A percentile compares a stretch with the other conserved stretches of the same genome.
These are phyloP conservation scores for Medicago ruthenica DNA, from an alignment of 306 rosid genomes.

Conservation along the genomic window DNA sequence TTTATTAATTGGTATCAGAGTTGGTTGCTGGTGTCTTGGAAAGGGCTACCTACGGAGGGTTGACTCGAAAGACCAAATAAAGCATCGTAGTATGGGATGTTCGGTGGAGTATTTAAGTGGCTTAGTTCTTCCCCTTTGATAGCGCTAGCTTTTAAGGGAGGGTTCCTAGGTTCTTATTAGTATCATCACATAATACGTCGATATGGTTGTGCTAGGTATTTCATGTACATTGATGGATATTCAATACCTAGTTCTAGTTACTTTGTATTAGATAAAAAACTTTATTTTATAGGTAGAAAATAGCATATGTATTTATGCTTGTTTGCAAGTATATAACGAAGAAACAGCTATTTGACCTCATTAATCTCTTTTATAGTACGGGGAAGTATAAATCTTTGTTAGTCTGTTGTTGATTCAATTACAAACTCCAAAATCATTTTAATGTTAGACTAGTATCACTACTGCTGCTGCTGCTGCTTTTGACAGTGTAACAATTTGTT, in stretches of 20 bases:
- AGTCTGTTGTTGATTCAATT: constrained; percentile 15
- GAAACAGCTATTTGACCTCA: constrained; percentile 25
- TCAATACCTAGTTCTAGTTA: constrained; percentile 21
- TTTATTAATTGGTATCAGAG: neutral
- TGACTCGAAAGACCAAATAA: neutral
- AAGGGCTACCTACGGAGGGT: neutral
- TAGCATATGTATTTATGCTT: neutral
- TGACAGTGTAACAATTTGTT: neutral
- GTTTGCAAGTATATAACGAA: constrained; percentile 20
- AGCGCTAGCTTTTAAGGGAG: neutral
- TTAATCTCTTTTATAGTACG: neutral
- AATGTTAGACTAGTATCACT: neutral
- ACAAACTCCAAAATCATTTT: neutral
- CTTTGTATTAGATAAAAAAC: neutral
- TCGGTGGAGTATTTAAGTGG: neutral
- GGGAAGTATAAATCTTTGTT: neutral
- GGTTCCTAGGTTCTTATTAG: neutral
- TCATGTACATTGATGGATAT: constrained; percentile 14
- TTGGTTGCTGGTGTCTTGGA: neutral
- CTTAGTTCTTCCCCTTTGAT: neutral
- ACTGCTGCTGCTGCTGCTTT: constrained; percentile 29
- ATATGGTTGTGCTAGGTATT: constrained; percentile 15
- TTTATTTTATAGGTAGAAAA: neutral
- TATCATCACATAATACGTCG: neutral
- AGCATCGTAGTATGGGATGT: neutral